These are phyloP conservation scores for Tetragonia tetragonoides DNA, from an alignment of 148 eudicot genomes.

Conservation along the genomic window DNA sequence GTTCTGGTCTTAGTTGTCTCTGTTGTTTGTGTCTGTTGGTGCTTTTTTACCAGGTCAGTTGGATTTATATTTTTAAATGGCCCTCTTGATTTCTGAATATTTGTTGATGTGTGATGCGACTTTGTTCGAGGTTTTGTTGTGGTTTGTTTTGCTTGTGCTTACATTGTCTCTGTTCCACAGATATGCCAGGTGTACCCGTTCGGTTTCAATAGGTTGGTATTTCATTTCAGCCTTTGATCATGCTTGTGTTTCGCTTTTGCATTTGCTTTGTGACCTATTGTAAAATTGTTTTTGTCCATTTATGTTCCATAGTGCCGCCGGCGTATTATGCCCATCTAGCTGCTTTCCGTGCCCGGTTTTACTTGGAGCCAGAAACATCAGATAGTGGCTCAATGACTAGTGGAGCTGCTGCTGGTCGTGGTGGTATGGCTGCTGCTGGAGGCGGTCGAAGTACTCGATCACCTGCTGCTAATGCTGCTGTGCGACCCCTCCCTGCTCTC, in stretches of 20 bases:
- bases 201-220: constrained; percentile 66
- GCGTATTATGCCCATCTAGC: constrained; percentile 82
- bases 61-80: too few species aligned
- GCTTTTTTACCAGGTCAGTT: background rate
- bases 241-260: background rate
- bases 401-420: constrained; percentile 43
- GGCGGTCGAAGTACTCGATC: constrained; percentile 44
- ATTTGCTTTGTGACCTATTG: background rate
- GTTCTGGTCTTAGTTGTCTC: background rate
- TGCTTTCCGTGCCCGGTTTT: constrained; percentile 73
- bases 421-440: constrained; percentile 33
- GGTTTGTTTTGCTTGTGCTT: constrained; percentile 3
- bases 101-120: background rate
- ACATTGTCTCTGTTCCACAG: constrained; percentile 32
- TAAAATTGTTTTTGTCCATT: background rate
- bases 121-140: background rate
- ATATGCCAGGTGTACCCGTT: constrained; percentile 83
- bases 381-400: constrained; percentile 63
- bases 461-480: constrained; percentile 50
- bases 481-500: constrained; percentile 67
- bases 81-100: too few species aligned
- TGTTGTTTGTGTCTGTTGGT: background rate
- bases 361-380: constrained; percentile 69
- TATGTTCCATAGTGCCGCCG: constrained; percentile 50
- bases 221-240: background rate